Evolutionary conservation across 176 grass and related monocot species (phyloP).

Genomic region (Rhynchospora tenuis): DNA sequence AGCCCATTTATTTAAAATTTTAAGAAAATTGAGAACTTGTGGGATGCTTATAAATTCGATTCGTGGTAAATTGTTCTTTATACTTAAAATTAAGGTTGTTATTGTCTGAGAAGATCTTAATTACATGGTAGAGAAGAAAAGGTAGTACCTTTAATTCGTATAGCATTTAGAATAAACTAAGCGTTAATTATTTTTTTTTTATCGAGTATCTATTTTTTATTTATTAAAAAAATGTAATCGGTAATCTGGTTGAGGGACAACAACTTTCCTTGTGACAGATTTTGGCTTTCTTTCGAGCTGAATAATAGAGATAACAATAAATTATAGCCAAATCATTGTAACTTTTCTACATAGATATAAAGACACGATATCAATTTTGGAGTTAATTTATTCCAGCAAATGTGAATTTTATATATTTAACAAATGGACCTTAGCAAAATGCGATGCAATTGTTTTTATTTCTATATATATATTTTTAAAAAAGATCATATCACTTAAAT

Average conservation of each 20-base stretch:
- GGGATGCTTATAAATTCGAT: background rate
- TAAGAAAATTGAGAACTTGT: background rate
- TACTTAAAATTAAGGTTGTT: no score
- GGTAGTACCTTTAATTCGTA: background rate
- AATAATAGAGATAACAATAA: no score
- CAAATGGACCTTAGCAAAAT: background rate
- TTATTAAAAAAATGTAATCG: slow-evolving; percentile 33
- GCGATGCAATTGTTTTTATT: no score
- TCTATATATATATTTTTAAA: no score
- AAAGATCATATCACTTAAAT: background rate
- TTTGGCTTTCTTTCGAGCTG: slow-evolving; percentile 59
- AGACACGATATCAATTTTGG: background rate
- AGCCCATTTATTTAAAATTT: background rate
- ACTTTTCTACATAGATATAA: no score
- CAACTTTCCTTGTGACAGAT: slow-evolving; percentile 43
- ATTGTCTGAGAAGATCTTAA: background rate
- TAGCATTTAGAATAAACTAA: no score
- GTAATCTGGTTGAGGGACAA: slow-evolving; percentile 81
- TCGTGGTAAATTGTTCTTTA: background rate
- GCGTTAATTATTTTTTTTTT: no score
- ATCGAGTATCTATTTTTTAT: no score
- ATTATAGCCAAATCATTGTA: no score
- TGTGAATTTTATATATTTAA: background rate
- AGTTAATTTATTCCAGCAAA: background rate
- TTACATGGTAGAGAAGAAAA: background rate